phyloP scores from a whole-genome alignment of 2,329 filamentous ascomycete species.

The Alternaria conjuncta region DNA sequence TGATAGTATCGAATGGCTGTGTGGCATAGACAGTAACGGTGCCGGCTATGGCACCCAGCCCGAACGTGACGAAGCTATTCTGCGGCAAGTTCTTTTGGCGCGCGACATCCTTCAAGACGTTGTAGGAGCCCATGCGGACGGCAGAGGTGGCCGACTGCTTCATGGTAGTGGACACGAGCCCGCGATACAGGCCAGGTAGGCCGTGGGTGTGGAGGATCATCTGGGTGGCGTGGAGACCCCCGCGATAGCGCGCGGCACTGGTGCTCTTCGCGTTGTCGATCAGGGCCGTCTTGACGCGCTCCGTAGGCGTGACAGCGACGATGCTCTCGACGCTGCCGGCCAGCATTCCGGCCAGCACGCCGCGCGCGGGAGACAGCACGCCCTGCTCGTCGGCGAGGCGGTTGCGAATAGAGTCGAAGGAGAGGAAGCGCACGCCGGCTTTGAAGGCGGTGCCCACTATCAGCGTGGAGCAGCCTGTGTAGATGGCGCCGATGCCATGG shows the following conservation, averaged over 20 bases:
- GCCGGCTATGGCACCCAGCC: slow-evolving; percentile 38
- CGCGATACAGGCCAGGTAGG: slow-evolving; percentile 53
- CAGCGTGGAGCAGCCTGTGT: slow-evolving; percentile 39
- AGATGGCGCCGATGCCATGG: slow-evolving; percentile 37
- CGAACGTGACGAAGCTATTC: slow-evolving; percentile 33
- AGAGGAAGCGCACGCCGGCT: slow-evolving; percentile 40
- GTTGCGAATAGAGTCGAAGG: slow-evolving; percentile 38
- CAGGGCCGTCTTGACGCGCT: slow-evolving; percentile 42
- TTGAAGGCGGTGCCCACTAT: slow-evolving; percentile 41
- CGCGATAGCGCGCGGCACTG: slow-evolving; percentile 23
- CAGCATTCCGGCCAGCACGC: slow-evolving; percentile 35
- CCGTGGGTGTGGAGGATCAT: slow-evolving; percentile 50
- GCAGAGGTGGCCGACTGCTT: slow-evolving; percentile 59
- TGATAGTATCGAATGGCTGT: slow-evolving; percentile 54
- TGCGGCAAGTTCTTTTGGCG: slow-evolving; percentile 25
- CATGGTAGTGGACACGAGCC: slow-evolving; percentile 54
- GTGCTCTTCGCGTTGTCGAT: slow-evolving; percentile 39
- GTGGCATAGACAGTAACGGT: slow-evolving; percentile 50
- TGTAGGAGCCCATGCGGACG: slow-evolving; percentile 59
- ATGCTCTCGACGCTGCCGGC: slow-evolving; percentile 38
- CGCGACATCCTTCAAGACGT: slow-evolving; percentile 51
- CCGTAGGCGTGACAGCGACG: slow-evolving; percentile 40
- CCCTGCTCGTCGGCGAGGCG: slow-evolving; percentile 35
- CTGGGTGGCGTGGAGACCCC: slow-evolving; percentile 24
- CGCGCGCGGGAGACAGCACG: slow-evolving; percentile 29